Conservation (phyloP, 2,329 filamentous ascomycete genomes). For the Fusarium sp. region DNA sequence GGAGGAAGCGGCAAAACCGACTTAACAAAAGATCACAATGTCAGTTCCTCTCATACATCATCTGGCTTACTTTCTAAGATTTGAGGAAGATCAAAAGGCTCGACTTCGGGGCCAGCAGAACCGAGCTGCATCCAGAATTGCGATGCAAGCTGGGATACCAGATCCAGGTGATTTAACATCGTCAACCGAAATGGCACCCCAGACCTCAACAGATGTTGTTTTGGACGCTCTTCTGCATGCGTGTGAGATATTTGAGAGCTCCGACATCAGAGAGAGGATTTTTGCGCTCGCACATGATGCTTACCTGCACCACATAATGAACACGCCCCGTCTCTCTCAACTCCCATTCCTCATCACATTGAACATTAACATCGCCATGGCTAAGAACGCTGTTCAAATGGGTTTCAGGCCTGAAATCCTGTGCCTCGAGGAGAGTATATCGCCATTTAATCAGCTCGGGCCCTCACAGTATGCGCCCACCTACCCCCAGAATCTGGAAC, state of each 20-base stretch:
- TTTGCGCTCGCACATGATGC: conserved; percentile 10
- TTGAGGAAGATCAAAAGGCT: background rate
- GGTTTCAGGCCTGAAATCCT: background rate
- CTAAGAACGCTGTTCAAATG: background rate
- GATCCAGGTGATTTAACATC: background rate
- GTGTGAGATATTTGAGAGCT: conserved; percentile 6
- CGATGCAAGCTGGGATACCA: background rate
- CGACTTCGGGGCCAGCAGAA: background rate
- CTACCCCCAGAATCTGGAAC: background rate
- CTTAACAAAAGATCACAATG: conserved; percentile 24
- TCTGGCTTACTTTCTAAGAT: background rate
- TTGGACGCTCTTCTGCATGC: background rate
- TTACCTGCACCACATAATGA: conserved; percentile 20
- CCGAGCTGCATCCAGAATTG: background rate
- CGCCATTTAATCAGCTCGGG: conserved; percentile 2
- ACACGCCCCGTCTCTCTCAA: conserved; percentile 5
- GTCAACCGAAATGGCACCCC: background rate
- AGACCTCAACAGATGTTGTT: background rate
- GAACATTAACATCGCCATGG: conserved; percentile 20
- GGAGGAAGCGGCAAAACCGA: conserved; percentile 21
- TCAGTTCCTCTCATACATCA: background rate
- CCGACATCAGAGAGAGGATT: background rate
- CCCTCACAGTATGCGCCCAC: background rate
- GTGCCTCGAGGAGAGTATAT: conserved; percentile 12
- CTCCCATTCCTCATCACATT: conserved; percentile 16